Evolutionary conservation across 2,329 filamentous ascomycete species (phyloP).

Genomic region (Corniculantispora saksenae): DNA sequence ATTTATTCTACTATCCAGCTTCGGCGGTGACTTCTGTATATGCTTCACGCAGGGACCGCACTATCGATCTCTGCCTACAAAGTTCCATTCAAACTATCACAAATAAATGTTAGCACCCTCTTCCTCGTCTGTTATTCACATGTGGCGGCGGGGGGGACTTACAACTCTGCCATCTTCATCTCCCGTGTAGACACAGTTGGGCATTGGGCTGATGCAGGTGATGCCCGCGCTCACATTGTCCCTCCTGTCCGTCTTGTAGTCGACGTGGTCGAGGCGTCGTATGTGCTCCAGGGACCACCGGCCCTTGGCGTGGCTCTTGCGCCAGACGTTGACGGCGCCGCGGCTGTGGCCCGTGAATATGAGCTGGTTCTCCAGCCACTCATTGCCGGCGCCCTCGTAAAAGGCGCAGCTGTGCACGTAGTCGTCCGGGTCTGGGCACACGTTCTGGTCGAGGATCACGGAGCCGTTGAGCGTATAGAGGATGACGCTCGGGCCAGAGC

Average conservation of each 20-base stretch:
- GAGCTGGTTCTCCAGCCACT: conserved; percentile 86
- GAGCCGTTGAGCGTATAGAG: conserved; percentile 89
- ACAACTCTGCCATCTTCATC: conserved; percentile 93
- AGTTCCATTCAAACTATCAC: conserved; percentile 62
- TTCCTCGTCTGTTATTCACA: neutral
- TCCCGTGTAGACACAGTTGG: conserved; percentile 84
- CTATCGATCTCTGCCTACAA: conserved; percentile 60
- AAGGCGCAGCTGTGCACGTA: conserved; percentile 81
- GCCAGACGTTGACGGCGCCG: conserved; percentile 81
- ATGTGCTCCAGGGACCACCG: conserved; percentile 77
- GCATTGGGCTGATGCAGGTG: conserved; percentile 82
- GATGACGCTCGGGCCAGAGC: conserved; percentile 71
- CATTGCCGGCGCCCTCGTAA: conserved; percentile 86
- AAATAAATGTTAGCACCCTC: conserved; percentile 20
- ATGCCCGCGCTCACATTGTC: conserved; percentile 68
- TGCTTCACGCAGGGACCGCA: conserved; percentile 24
- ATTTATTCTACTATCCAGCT: too few relatives aligned
- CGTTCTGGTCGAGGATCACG: conserved; percentile 76
- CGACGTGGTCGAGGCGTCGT: conserved; percentile 78
- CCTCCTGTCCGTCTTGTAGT: conserved; percentile 62
- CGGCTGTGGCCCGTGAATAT: conserved; percentile 86
- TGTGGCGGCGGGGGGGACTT: too few relatives aligned
- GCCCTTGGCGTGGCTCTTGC: conserved; percentile 55
- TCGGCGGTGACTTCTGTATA: neutral
- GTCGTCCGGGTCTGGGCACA: conserved; percentile 72